Percentiles rank a stretch among this genome's conserved stretches.
Conservation (phyloP, 371 early-diverging fungal genomes). For the Mortierella polycephala region DNA sequence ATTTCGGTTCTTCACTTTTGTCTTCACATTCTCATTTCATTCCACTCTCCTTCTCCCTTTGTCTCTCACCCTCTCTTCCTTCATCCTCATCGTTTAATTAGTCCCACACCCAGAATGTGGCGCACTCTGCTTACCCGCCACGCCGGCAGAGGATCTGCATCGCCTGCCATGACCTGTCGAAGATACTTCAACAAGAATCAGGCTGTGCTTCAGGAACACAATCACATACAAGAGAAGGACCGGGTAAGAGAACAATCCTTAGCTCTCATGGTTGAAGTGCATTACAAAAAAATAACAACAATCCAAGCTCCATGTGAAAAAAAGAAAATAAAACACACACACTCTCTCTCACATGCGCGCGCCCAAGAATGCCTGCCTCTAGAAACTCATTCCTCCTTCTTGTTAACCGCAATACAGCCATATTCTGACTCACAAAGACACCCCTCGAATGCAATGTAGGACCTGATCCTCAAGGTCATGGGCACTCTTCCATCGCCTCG, state of each 20-base stretch:
- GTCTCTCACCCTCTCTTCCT: not conserved
- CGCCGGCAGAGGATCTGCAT: not conserved
- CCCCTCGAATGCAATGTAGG: slow-evolving; percentile 35
- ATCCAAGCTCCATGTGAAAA: no score
- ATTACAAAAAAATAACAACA: no score
- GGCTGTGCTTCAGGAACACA: slow-evolving; percentile 27
- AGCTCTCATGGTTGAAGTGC: not conserved
- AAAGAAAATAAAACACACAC: no score
- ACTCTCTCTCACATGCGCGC: not conserved
- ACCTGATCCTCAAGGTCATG: slow-evolving; percentile 64
- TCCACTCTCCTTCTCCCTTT: not conserved
- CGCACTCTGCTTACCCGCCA: slow-evolving; percentile 22
- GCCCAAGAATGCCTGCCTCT: no score
- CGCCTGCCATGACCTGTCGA: slow-evolving; percentile 6
- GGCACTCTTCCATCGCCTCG: slow-evolving; percentile 80
- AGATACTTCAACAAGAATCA: slow-evolving; percentile 40
- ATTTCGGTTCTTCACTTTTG: not conserved
- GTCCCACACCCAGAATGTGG: slow-evolving; percentile 29
- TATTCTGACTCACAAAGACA: slow-evolving; percentile 16
- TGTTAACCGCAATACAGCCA: not conserved
- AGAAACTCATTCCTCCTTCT: not conserved
- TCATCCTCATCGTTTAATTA: not conserved
- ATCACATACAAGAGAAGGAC: slow-evolving; percentile 36
- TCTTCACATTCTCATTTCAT: not conserved
- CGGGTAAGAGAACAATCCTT: slow-evolving; percentile 22